Evolutionary conservation across 257 asterid genomes (phyloP), one percentile per base, ranked within the genome.

Genomic region (Dorcoceras hygrometricum): DNA sequence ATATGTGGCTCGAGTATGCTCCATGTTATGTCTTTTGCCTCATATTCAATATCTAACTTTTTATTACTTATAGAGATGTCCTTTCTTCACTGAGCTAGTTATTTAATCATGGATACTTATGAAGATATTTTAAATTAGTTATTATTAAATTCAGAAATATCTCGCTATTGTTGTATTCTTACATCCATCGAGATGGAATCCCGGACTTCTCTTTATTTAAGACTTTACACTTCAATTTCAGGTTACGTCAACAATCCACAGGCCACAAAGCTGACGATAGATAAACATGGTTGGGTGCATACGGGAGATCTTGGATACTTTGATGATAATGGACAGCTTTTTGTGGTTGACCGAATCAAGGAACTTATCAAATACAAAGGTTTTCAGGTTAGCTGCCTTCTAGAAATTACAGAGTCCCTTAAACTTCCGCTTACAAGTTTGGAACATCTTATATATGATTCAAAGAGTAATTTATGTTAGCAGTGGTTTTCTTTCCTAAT

Each of bases 241-340:
- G 96, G 97, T 67, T 94, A 94, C 80, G 85, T 81, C 82, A 84
- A 85, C 70, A 94, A 94, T 68, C 78, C 83, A 4, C 81, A 82
- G 77, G 96, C 96, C 43, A 90, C 97, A 22, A 79, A 85, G 74
- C 95, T 85, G 60, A 88, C 96, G 3, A 85, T 90, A 48, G 99
- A 94, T 84, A 88, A 80, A 76, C 96, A 84, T 56, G 89, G 96
- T n/a, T 94, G 95, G 95, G 89, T 94, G 18, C 97, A 85, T 64
- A 90, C 99, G 0, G 99, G 99, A 67, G 99, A 94, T 83, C 90
- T 94, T 67, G 99, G 99, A 66, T 90, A 86, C 78, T 90, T 94
- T 31, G 88, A 90, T 39, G 96, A 87, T 36, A 87, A 78, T 20
- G 99, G 99, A 67, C 91, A 78, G 59, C 80, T 94, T 59, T 88